Evolutionary conservation across 2,329 filamentous ascomycete genomes (phyloP).

Genomic region (Alternaria atra): DNA sequence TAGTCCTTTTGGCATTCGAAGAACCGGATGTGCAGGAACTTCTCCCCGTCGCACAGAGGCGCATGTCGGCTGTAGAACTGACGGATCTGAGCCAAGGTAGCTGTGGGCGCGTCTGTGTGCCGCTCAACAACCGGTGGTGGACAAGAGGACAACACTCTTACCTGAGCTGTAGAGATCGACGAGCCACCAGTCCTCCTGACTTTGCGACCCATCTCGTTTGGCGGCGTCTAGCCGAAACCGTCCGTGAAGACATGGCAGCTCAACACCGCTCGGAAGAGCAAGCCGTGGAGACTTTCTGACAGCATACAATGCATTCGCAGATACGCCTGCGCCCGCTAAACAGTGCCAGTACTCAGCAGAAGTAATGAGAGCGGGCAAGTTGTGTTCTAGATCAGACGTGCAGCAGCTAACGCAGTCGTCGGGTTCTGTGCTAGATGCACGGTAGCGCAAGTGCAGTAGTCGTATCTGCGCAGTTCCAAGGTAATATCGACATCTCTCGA

Average conservation of each 20-base stretch:
- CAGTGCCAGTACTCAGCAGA: neutral
- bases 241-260: conserved; percentile 20
- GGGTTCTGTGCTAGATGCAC: neutral
- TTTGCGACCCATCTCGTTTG: conserved; percentile 3
- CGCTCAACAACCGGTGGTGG: conserved; percentile 1
- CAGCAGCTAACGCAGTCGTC: conserved; percentile 16
- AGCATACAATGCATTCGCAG: conserved; percentile 5
- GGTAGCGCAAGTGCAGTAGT: conserved; percentile 18
- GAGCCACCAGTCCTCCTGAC: conserved; percentile 15
- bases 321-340: neutral
- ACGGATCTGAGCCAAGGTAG: conserved; percentile 7
- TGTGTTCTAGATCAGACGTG: conserved; percentile 19
- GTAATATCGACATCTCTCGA: conserved; percentile 16
- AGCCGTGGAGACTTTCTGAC: conserved; percentile 13
- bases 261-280: conserved; percentile 1
- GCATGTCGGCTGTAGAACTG: conserved; percentile 14
- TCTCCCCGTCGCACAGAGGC: conserved; percentile 14
- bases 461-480: conserved; percentile 14
- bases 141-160: conserved; percentile 4
- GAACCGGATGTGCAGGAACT: conserved; percentile 21
- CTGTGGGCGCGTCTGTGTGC: conserved; percentile 3
- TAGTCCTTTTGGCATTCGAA: conserved; percentile 16
- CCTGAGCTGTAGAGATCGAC: conserved; percentile 20
- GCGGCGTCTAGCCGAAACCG: conserved; percentile 14
- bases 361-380: conserved; percentile 17